Evolutionary conservation across 73 alveolate genomes (phyloP), one percentile per base, ranked within the genome.

Genomic region (Paramecium bursaria): DNA sequence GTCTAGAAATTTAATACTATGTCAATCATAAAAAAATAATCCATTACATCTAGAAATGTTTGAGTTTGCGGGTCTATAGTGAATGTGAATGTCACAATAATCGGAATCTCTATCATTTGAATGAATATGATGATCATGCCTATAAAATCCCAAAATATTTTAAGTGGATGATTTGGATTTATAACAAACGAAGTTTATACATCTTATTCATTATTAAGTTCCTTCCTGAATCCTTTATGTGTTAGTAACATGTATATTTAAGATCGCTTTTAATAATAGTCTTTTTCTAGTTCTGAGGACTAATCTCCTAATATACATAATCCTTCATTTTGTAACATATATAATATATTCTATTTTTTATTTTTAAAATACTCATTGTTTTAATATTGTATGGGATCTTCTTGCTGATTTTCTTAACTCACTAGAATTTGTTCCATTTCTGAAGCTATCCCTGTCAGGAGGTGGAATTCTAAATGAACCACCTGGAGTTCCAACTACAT

Each of bases 121-220:
- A 67, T 42, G 44, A 67, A 67, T 15, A 67, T 67, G 39, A 67
- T 39, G n/a, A 67, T 22, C 82, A 67, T 67, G 26, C 82, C 82
- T 15, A 67, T 21, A 15, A 67, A 31, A 42, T 67, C 82, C 82
- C 82, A 67, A 14, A 25, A 39, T 21, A n/a, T 9, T 39, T 67
- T 67, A 4, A 25, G 44, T 6, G 46, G 48, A 13, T 0, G 29
- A 10, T 57, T 50, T 10, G 76, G 76, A 10, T 67, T 15, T 10
- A 67, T 31, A 9, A 67, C 21, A 1, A n/a, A n/a, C n/a, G n/a
- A n/a, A n/a, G n/a, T n/a, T n/a, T n/a, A n/a, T n/a, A n/a, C n/a
- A n/a, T n/a, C n/a, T n/a, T n/a, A n/a, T n/a, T n/a, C n/a, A n/a
- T n/a, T n/a, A n/a, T n/a, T n/a, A n/a, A n/a, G n/a, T n/a, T n/a